These are phyloP conservation scores for Artemisia annua DNA, from an alignment of 129 eudicot species.

Conservation along the genomic window DNA sequence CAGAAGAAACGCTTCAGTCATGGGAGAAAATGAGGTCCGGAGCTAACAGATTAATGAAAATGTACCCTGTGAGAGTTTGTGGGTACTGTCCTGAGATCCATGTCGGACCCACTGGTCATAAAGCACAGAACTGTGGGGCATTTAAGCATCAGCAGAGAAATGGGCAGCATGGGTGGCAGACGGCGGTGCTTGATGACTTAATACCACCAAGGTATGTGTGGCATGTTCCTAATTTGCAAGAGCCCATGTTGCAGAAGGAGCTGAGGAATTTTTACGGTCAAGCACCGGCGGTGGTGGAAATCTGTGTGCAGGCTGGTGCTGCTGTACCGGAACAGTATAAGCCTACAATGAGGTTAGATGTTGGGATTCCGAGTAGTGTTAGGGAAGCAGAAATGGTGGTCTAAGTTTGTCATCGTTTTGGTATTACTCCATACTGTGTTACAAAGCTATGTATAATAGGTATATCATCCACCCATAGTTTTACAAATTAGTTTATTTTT, in stretches of 20 bases:
- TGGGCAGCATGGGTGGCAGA: constrained; percentile 99
- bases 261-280: constrained; percentile 92
- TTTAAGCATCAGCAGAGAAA: constrained; percentile 97
- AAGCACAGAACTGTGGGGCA: constrained; percentile 96
- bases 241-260: constrained; percentile 69
- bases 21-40: constrained; percentile 96
- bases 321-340: constrained; percentile 81
- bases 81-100: constrained; percentile 98
- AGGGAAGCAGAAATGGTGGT: constrained; percentile 97
- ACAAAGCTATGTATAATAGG: no score
- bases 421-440: not conserved
- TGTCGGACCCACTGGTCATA: constrained; percentile 86
- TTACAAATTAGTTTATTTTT: no score
- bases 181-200: constrained; percentile 80
- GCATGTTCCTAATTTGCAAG: constrained; percentile 82
- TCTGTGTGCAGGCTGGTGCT: constrained; percentile 94
- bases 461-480: no score
- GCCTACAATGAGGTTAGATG: constrained; percentile 93
- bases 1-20: constrained; percentile 78
- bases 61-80: constrained; percentile 91
- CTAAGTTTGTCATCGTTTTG: constrained; percentile 22
- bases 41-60: constrained; percentile 74
- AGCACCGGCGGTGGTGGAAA: constrained; percentile 92
- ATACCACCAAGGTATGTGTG: constrained; percentile 93
- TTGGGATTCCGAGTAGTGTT: constrained; percentile 76